Base-by-base conservation (phyloP, 2,329 filamentous ascomycete species). In the Cladosporium sp. region DNA sequence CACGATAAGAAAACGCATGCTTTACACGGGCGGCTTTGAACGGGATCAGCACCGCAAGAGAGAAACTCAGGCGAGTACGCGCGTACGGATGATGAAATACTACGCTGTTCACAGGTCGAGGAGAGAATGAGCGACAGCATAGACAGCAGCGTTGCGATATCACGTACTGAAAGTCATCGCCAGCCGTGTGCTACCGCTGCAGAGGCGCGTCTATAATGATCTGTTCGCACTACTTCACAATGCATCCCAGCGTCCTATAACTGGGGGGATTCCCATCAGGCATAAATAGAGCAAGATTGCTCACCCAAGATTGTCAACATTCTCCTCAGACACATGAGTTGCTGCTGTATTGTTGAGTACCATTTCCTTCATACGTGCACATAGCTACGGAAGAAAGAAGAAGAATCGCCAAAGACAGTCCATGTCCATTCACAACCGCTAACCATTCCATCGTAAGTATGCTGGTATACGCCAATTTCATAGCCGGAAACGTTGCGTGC, bases 391-490 rank as follows among this genome's bases (percentile, higher is more conserved):
- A 63, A 56, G 50, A 53, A 56, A 63, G 50, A 44, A 33, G 50
- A 63, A 56, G 55, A 26, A 56, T 56, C 61, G 50, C 50, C 61
- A 56, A 63, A 56, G 61, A 63, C 35, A 63, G 35, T 56, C 61
- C 61, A 46, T 56, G 61, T 63, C 49, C 50, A 28, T 63, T 37
- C 50, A 52, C 61, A 55, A 56, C 61, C 50, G 50, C 61, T 55
- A 56, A 56, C 55, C 50, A 63, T 56, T 63, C 61, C 61, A 63
- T 63, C 61, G 40, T 63, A 63, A 63, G 61, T 37, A 56, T 63
- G 61, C 50, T 63, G 61, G 40, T 40, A 26, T 63, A 63, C 61
- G 59, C 49, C 61, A 37, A 63, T 18, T 63, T 63, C 61, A 52
- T 63, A 63, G 61, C 61, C 61, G 35, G 61, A 63, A 63, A 63